These are phyloP conservation scores for Trichoderma arundinaceum DNA, from an alignment of 2,329 filamentous ascomycete species.

Conservation along the genomic window DNA sequence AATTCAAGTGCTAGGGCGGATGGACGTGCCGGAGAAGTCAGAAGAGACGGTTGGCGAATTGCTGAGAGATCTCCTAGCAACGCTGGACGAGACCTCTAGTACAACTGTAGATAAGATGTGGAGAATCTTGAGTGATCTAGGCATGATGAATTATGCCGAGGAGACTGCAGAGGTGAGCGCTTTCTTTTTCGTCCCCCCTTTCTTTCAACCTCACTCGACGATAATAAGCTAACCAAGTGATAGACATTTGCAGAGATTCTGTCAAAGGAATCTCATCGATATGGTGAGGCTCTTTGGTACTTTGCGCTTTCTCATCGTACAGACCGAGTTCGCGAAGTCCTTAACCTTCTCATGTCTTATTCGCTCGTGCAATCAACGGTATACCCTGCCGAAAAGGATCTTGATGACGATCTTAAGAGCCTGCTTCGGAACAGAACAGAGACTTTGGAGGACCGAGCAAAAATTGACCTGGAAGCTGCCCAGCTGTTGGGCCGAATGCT, in stretches of 20 bases:
- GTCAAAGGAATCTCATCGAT: constrained; percentile 73
- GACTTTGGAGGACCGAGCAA: constrained; percentile 73
- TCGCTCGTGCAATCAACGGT: constrained; percentile 84
- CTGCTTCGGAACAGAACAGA: constrained; percentile 74
- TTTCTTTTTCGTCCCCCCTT: background rate
- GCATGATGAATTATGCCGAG: constrained; percentile 78
- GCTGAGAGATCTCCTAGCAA: constrained; percentile 68
- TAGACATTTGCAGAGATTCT: constrained; percentile 85
- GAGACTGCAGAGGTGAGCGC: constrained; percentile 77
- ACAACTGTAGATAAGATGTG: constrained; percentile 82
- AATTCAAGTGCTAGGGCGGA: constrained; percentile 78
- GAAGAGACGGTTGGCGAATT: constrained; percentile 76
- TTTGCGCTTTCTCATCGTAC: constrained; percentile 83
- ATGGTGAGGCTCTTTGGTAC: constrained; percentile 87
- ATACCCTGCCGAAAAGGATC: constrained; percentile 72
- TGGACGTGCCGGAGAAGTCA: constrained; percentile 74
- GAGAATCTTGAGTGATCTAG: constrained; percentile 75
- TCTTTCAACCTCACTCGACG: background rate
- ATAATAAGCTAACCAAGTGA: constrained; percentile 37
- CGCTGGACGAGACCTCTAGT: constrained; percentile 68
- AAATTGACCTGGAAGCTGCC: constrained; percentile 79
- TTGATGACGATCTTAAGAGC: constrained; percentile 73
- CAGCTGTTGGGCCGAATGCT: constrained; percentile 83
- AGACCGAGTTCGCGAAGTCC: constrained; percentile 80
- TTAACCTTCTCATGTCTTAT: constrained; percentile 85